Evolutionary conservation across 805 yeast species (phyloP).

Genomic region (Saccharomycopsis fibuligera): DNA sequence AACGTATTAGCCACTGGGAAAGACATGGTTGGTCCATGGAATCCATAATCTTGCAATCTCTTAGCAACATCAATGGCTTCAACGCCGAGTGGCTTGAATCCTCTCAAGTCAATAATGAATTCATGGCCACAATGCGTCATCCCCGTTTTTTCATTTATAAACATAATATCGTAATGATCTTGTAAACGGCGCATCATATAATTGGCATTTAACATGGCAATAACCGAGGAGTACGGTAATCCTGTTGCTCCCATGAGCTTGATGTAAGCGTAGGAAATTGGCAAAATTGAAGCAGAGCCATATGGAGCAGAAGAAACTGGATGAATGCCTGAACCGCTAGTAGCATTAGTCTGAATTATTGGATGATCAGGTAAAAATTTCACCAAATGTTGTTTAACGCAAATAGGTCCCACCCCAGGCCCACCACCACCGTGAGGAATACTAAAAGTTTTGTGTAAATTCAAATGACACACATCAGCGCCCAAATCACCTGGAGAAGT

Average conservation of each 20-base stretch:
- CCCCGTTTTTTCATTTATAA: slow-evolving; percentile 50
- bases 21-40: slow-evolving; percentile 98
- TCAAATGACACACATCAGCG: slow-evolving; percentile 96
- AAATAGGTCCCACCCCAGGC: slow-evolving; percentile 97
- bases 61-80: slow-evolving; percentile 97
- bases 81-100: slow-evolving; percentile 68
- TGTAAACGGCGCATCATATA: slow-evolving; percentile 82
- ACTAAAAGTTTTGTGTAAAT: slow-evolving; percentile 94
- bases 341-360: slow-evolving; percentile 46
- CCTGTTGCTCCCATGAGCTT: slow-evolving; percentile 87
- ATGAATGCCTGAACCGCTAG: slow-evolving; percentile 43
- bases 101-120: slow-evolving; percentile 86
- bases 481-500: slow-evolving; percentile 97
- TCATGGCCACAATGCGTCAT: slow-evolving; percentile 91
- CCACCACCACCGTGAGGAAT: slow-evolving; percentile 99
- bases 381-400: slow-evolving; percentile 76
- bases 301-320: slow-evolving; percentile 92
- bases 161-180: slow-evolving; percentile 68
- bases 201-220: slow-evolving; percentile 93
- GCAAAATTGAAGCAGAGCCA: slow-evolving; percentile 90
- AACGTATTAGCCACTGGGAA: slow-evolving; percentile 97
- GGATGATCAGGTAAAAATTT: slow-evolving; percentile 81
- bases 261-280: slow-evolving; percentile 92
- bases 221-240: slow-evolving; percentile 76
- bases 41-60: slow-evolving; percentile 95